Percentiles rank a stretch among this genome's conserved stretches.
Evolutionary conservation across 805 yeast genomes (phyloP).

Genomic region (Lipomyces yamadae): DNA sequence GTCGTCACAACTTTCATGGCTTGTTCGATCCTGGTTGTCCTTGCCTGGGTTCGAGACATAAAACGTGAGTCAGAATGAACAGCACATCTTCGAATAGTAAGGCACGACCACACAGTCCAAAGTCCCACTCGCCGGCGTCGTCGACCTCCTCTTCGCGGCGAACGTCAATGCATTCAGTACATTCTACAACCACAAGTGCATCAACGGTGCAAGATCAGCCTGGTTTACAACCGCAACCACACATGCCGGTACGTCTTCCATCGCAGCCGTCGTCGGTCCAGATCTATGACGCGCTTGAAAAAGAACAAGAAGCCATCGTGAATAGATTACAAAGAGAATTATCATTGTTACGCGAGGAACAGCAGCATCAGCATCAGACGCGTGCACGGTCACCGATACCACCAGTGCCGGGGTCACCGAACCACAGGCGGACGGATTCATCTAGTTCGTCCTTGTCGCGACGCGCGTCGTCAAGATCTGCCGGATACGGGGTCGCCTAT

Average conservation of each 20-base stretch:
- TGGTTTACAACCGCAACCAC: constrained; percentile 1
- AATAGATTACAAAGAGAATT: constrained; percentile 69
- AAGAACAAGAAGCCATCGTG: constrained; percentile 78
- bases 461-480: constrained; percentile 39
- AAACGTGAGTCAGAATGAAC: neutral
- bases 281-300: constrained; percentile 56
- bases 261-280: constrained; percentile 35
- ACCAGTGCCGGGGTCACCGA: constrained; percentile 9
- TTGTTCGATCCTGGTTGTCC: neutral
- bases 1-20: neutral
- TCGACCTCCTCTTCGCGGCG: constrained; percentile 30
- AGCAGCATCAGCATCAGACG: constrained; percentile 40
- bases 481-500: constrained; percentile 29
- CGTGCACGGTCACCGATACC: constrained; percentile 27
- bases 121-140: constrained; percentile 20
- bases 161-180: constrained; percentile 26
- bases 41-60: neutral
- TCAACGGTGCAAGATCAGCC: constrained; percentile 22
- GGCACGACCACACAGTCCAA: constrained; percentile 9
- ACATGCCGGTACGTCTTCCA: constrained; percentile 30
- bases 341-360: constrained; percentile 56
- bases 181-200: constrained; percentile 21
- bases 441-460: constrained; percentile 43
- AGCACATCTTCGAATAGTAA: neutral
- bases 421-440: constrained; percentile 39